Percentiles rank a stretch among this genome's conserved stretches.
phyloP scores from a whole-genome alignment of 176 grass and related monocot species.

The Phyllostachys edulis region DNA sequence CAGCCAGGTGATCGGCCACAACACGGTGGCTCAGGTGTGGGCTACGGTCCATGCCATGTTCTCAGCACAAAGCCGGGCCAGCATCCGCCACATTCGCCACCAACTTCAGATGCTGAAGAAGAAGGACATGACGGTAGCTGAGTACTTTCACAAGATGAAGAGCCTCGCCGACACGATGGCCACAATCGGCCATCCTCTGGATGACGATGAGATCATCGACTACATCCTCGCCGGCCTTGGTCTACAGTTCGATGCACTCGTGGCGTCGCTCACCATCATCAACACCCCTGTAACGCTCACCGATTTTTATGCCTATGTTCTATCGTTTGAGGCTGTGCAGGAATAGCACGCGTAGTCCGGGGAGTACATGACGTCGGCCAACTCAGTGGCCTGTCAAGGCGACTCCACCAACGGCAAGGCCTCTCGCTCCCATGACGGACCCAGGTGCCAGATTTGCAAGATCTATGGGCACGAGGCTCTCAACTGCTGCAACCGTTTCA shows the following conservation, averaged over 20 bases:
- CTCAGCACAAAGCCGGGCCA: not conserved
- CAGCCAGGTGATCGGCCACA: not conserved
- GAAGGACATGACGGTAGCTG: not conserved
- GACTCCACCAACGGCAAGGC: not conserved
- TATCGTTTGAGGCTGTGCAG: not conserved
- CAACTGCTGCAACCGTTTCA: not conserved
- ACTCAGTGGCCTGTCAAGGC: not conserved
- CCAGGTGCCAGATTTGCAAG: not conserved
- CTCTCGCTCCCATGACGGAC: not conserved
- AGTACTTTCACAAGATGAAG: not conserved
- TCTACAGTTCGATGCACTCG: not conserved
- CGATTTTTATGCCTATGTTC: not conserved
- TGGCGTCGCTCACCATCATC: not conserved
- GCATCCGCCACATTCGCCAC: not conserved
- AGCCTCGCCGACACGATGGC: not conserved
- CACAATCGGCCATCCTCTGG: not conserved
- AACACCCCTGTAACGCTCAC: not conserved
- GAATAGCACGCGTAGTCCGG: not conserved
- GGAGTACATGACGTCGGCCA: not conserved
- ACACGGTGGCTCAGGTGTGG: not conserved
- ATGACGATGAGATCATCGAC: not conserved
- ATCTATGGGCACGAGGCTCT: not conserved
- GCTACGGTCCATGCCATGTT: not conserved
- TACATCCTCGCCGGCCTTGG: not conserved
- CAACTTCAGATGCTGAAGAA: not conserved